Percentiles rank a stretch among this genome's conserved stretches.
phyloP scores from a whole-genome alignment of 148 eudicot genomes.

The Fagopyrum esculentum region DNA sequence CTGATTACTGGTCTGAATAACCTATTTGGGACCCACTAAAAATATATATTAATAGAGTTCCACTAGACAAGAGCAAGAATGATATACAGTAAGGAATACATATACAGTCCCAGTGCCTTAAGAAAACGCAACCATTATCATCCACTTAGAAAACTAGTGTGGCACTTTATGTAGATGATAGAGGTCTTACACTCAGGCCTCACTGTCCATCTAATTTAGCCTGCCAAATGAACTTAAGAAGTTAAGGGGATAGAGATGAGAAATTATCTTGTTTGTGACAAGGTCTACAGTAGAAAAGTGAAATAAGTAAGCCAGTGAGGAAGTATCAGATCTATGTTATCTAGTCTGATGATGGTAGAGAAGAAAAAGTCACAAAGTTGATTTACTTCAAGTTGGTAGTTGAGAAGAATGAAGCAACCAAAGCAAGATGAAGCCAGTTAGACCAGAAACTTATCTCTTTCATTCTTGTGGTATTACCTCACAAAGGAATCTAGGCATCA shows the following conservation, averaged over 20 bases:
- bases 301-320: background rate
- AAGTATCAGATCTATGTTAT: background rate
- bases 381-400: background rate
- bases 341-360: background rate
- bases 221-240: background rate
- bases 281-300: background rate
- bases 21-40: background rate
- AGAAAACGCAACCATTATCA: background rate
- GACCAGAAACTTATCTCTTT: background rate
- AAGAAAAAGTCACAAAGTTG: background rate
- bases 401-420: background rate
- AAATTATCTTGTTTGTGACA: background rate
- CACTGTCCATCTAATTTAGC: background rate
- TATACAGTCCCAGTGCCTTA: background rate
- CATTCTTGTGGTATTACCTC: background rate
- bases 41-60: background rate
- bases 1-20: background rate
- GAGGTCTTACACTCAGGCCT: background rate
- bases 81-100: background rate
- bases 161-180: background rate
- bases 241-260: background rate
- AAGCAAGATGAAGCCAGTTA: background rate
- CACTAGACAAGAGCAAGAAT: constrained; percentile 7
- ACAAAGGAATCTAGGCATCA: background rate
- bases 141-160: constrained; percentile 9